Percentiles rank a stretch among this genome's conserved stretches.
Evolutionary conservation across 2,329 filamentous ascomycete genomes (phyloP).

Genomic region (Purpureocillium lavendulum): DNA sequence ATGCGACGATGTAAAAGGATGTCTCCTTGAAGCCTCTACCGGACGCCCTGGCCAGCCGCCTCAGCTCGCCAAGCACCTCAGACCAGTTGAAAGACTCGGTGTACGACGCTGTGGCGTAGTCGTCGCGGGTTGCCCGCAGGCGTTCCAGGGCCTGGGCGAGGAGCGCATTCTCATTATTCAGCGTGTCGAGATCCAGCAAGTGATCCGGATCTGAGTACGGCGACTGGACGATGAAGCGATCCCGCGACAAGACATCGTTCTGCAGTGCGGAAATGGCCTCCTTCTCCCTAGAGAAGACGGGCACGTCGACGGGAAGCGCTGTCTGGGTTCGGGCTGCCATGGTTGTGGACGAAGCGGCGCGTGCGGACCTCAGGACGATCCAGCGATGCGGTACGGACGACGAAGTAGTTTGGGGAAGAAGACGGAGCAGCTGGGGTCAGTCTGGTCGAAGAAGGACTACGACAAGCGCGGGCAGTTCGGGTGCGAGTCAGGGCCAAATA

Average conservation of each 20-base stretch:
- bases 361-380: neutral
- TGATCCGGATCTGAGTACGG: conserved; percentile 67
- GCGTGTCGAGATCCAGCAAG: conserved; percentile 60
- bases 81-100: conserved; percentile 69
- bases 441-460: neutral
- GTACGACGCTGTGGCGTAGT: conserved; percentile 74
- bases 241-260: conserved; percentile 10
- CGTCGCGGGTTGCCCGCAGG: conserved; percentile 51
- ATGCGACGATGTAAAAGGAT: conserved; percentile 77
- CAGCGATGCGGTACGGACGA: neutral
- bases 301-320: conserved; percentile 13
- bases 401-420: no score
- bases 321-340: conserved; percentile 20
- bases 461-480: no score
- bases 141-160: conserved; percentile 63
- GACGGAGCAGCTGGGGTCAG: neutral
- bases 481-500: no score
- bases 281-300: conserved; percentile 15
- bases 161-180: conserved; percentile 58
- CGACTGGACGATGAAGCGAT: conserved; percentile 51
- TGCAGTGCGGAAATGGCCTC: conserved; percentile 16
- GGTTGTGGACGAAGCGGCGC: conserved; percentile 1
- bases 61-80: conserved; percentile 51
- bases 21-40: conserved; percentile 48
- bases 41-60: conserved; percentile 35